Conservation (phyloP, 805 yeast species). For the Blastobotrys attinorum region DNA sequence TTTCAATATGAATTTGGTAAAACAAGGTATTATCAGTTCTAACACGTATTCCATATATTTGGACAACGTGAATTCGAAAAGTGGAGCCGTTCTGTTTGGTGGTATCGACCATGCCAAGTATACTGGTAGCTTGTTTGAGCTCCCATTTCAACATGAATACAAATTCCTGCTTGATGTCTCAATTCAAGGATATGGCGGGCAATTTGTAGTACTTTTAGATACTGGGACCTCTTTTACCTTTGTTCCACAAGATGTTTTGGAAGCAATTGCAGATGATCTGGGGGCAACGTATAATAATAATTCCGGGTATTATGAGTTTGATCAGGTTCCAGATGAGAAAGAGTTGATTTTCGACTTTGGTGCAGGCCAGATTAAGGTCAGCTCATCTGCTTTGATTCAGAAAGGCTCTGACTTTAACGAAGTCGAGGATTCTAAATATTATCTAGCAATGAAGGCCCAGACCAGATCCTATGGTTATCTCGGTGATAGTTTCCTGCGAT, state of each 20-base stretch:
- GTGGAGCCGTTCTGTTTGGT: slow-evolving; percentile 12
- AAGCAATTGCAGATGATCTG: slow-evolving; percentile 1
- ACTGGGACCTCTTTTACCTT: slow-evolving; percentile 45
- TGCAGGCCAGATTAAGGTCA: slow-evolving; percentile 22
- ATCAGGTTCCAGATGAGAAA: neutral
- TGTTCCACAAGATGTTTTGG: slow-evolving; percentile 29
- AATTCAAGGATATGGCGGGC: slow-evolving; percentile 22
- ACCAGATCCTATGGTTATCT: slow-evolving; percentile 13
- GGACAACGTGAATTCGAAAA: slow-evolving; percentile 21
- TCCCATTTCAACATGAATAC: slow-evolving; percentile 26
- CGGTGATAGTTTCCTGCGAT: slow-evolving; percentile 49
- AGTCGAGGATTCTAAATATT: slow-evolving; percentile 8
- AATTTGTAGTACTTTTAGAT: slow-evolving; percentile 31
- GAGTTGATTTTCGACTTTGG: slow-evolving; percentile 17
- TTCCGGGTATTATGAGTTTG: neutral
- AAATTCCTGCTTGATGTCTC: slow-evolving; percentile 20
- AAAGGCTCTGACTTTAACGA: slow-evolving; percentile 5
- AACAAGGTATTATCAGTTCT: slow-evolving; percentile 32
- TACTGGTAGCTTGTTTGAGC: slow-evolving; percentile 11
- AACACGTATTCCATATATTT: slow-evolving; percentile 39
- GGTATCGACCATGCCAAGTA: slow-evolving; percentile 13
- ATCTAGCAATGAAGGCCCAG: slow-evolving; percentile 12
- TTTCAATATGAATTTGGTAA: slow-evolving; percentile 47
- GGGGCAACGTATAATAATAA: slow-evolving; percentile 1
- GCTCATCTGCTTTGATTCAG: slow-evolving; percentile 17